A percentile compares a stretch with the other conserved stretches of the same genome.
These are phyloP conservation scores for Circinella umbellata DNA, from an alignment of 371 early-diverging fungal genomes.

Conservation along the genomic window DNA sequence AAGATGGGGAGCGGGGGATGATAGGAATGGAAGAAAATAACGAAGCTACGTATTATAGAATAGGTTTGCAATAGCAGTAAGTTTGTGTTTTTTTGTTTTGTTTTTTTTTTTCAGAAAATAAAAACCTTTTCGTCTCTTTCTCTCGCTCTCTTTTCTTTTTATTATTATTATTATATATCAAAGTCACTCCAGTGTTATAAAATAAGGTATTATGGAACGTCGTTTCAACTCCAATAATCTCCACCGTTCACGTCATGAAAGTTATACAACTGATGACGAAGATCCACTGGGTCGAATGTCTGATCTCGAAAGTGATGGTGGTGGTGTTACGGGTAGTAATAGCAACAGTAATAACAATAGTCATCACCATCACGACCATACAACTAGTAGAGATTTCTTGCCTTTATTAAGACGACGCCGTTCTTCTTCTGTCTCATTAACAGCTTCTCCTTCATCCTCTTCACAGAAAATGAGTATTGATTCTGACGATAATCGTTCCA, in stretches of 20 bases:
- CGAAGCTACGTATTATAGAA: too few species aligned
- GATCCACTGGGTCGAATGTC: conserved; percentile 36
- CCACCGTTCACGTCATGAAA: background rate
- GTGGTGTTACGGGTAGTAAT: too few species aligned
- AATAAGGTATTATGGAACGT: conserved; percentile 6
- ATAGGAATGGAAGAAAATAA: too few species aligned
- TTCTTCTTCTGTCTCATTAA: conserved; percentile 25
- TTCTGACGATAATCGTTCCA: conserved; percentile 43
- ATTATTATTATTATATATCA: too few species aligned
- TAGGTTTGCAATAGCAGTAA: too few species aligned
- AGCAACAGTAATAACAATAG: too few species aligned
- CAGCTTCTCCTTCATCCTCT: conserved; percentile 35
- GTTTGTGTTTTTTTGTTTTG: too few species aligned
- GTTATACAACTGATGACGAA: conserved; percentile 30
- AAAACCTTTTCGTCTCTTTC: too few species aligned
- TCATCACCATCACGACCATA: too few species aligned
- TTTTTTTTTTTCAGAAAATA: too few species aligned
- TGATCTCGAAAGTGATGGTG: conserved; percentile 25
- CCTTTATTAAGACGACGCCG: conserved; percentile 12
- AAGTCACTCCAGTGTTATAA: too few species aligned
- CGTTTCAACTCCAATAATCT: conserved; percentile 2
- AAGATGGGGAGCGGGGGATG: too few species aligned
- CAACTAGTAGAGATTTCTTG: background rate
- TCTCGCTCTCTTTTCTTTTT: background rate
- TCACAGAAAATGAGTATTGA: conserved; percentile 50